Conservation (phyloP, 352 stramenopile genomes). For the Thalassiosira livingstoniorum region DNA sequence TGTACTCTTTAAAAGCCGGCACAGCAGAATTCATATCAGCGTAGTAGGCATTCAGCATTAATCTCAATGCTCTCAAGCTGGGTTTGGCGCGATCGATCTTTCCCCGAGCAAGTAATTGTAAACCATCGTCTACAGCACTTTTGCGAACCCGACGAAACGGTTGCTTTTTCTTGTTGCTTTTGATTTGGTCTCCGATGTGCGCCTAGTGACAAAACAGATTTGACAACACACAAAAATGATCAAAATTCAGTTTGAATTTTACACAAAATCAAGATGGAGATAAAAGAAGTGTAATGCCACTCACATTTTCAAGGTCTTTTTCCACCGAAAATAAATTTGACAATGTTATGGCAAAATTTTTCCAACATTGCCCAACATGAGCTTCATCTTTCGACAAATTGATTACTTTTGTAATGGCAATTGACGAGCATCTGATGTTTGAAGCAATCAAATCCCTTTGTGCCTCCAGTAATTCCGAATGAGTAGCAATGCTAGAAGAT, state of each 20-base stretch:
- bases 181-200: conserved; percentile 65
- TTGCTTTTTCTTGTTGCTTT: conserved; percentile 67
- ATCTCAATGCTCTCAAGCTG: conserved; percentile 49
- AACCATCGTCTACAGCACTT: conserved; percentile 68
- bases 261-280: too few relatives aligned
- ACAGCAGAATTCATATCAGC: conserved; percentile 79
- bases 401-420: conserved; percentile 62
- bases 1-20: conserved; percentile 71
- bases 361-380: conserved; percentile 69
- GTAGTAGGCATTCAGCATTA: conserved; percentile 76
- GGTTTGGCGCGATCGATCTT: conserved; percentile 74
- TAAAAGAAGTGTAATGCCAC: too few relatives aligned
- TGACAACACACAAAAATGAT: too few relatives aligned
- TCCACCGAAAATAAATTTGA: conserved; percentile 82
- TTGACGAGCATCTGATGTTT: conserved; percentile 60
- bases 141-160: conserved; percentile 78
- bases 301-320: conserved; percentile 82
- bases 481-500: conserved; percentile 46
- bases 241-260: too few relatives aligned
- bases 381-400: conserved; percentile 71
- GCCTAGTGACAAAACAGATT: too few relatives aligned
- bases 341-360: conserved; percentile 73
- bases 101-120: conserved; percentile 65
- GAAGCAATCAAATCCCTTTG: conserved; percentile 70
- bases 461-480: conserved; percentile 72